A percentile compares a stretch with the other conserved stretches of the same genome.
phyloP scores from a whole-genome alignment of 345 rosid genomes.

The Acer yangbiense region DNA sequence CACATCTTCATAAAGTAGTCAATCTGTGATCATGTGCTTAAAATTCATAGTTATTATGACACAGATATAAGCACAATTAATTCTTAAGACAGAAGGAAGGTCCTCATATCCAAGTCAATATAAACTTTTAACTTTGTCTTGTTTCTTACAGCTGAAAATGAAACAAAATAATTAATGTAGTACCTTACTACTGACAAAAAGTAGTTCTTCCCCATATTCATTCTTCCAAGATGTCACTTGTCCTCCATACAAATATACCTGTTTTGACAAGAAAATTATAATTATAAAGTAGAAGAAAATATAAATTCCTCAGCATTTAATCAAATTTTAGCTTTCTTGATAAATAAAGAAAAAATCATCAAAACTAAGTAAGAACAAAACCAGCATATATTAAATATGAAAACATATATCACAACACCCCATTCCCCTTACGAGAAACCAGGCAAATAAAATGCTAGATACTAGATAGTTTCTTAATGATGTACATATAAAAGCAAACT shows the following conservation, averaged over 20 bases:
- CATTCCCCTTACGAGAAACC: not conserved
- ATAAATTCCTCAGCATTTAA: not conserved
- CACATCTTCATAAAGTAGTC: not conserved
- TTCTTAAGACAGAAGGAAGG: not conserved
- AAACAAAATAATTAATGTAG: not conserved
- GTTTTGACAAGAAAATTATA: constrained; percentile 1
- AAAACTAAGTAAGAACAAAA: not conserved
- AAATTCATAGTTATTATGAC: not conserved
- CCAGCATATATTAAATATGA: not conserved
- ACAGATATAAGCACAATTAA: not conserved
- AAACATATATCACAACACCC: not conserved
- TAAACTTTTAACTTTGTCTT: not conserved
- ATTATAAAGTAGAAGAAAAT: not conserved
- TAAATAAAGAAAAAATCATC: not conserved
- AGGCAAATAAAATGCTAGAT: not conserved
- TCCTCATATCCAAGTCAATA: not conserved
- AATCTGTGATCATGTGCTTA: not conserved
- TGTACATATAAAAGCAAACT: not conserved
- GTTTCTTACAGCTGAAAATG: not conserved
- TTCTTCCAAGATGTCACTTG: constrained; percentile 93
- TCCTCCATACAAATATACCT: constrained; percentile 82
- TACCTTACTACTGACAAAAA: constrained; percentile 84
- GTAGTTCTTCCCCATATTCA: constrained; percentile 74
- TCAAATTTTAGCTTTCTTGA: not conserved
- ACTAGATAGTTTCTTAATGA: not conserved